Base-by-base conservation (phyloP, 495 filamentous ascomycete genomes). In the Hypoxylon intermedium region DNA sequence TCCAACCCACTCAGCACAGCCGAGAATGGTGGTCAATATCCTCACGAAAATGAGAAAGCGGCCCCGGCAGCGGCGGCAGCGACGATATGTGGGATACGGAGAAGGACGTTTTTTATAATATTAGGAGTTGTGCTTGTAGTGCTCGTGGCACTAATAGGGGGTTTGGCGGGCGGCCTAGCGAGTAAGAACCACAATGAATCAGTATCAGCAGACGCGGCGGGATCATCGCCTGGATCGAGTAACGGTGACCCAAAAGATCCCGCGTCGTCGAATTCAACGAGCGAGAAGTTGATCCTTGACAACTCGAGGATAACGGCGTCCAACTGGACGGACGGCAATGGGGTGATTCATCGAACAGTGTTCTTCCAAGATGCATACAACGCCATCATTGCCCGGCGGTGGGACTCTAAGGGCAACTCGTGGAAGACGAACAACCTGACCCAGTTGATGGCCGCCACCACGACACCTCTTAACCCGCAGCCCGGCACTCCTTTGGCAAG, bases 321-420 rank as follows among this genome's bases (percentile, higher is more conserved):
- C 1, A 67, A 67, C 33, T 67, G 59, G 60, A 67, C 65, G 16
- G 63, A 66, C 36, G 34, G 40, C 9, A 34, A 43, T 19, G 63
- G 63, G 3, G 52, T 53, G 23, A 21, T 67, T 20, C 65, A 60
- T 13, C 23, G 59, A 23, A 67, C 65, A 21, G 47, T 67, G 15
- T 67, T 64, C 59, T 67, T 67, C 60, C 65, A 67, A 46, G 65
- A 67, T 26, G 34, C 16, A 7, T 64, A 63, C 49, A 64, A 67
- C 20, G 36, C 54, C 24, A 57, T 67, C 24, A 57, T 67, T 26
- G 65, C 55, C 1, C 44, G 59, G n/a, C 59, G 65, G 2, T 67
- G 65, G 65, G 55, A 63, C 9, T 63, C 65, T 3, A 23, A 53
- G 9, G 56, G 52, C 28, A 60, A 60, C 4, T 36, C 54, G 13